Conservation (phyloP, 2,329 filamentous ascomycete species). For the Zelopaecilomyces penicillatus region DNA sequence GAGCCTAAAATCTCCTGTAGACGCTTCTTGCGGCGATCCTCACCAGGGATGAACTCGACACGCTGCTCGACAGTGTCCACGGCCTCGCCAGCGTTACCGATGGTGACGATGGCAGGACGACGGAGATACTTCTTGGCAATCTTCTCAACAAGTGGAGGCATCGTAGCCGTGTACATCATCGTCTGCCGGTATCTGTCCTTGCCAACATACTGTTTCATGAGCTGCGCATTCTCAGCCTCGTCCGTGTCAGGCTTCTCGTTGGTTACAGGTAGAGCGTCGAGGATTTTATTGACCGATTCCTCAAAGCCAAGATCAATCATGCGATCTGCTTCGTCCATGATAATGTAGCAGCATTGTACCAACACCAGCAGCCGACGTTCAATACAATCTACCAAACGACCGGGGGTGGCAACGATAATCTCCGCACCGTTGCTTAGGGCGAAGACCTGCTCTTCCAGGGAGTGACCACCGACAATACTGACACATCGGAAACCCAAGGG, state of each 20-base stretch:
- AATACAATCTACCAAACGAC: constrained; percentile 93
- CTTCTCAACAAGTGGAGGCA: constrained; percentile 85
- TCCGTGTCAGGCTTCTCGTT: constrained; percentile 96
- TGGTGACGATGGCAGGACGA: constrained; percentile 85
- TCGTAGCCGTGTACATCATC: constrained; percentile 99
- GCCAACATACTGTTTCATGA: constrained; percentile 75
- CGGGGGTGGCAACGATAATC: constrained; percentile 97
- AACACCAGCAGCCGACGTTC: constrained; percentile 86
- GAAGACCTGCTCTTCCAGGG: constrained; percentile 86
- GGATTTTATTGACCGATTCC: constrained; percentile 93
- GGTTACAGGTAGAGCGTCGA: constrained; percentile 81
- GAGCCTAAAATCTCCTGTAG: constrained; percentile 82
- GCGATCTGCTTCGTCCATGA: constrained; percentile 98
- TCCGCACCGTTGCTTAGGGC: constrained; percentile 87
- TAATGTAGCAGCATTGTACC: constrained; percentile 94
- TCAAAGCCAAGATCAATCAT: constrained; percentile 99
- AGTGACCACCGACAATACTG: constrained; percentile 95
- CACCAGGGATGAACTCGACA: constrained; percentile 81
- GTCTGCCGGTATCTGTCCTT: constrained; percentile 85
- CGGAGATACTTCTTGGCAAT: constrained; percentile 97
- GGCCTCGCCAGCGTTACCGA: constrained; percentile 89
- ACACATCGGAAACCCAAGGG: constrained; percentile 92
- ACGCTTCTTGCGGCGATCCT: constrained; percentile 94
- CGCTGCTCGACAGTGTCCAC: constrained; percentile 97
- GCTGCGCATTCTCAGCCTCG: constrained; percentile 73